Conservation (phyloP, 257 asterid genomes). For the Paulownia fortunei region DNA sequence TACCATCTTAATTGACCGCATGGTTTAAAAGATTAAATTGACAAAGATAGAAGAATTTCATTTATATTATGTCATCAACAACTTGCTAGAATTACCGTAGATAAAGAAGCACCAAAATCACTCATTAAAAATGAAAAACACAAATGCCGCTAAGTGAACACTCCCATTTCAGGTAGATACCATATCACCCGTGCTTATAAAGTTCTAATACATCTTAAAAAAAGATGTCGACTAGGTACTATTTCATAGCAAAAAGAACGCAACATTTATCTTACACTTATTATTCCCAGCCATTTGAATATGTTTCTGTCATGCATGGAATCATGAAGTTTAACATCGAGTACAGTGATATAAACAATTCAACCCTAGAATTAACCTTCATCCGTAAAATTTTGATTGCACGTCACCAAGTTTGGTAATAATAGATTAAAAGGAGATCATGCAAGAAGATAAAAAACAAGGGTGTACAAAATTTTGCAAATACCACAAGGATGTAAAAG, state of each 20-base stretch:
- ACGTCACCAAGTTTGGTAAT: background rate
- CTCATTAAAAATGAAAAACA: background rate
- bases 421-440: background rate
- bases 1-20: background rate
- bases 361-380: conserved; percentile 1
- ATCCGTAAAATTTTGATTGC: background rate
- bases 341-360: background rate
- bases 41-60: background rate
- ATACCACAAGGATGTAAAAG: conserved; percentile 11
- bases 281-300: background rate
- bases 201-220: background rate
- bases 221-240: background rate
- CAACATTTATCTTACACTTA: background rate
- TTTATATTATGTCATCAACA: background rate
- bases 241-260: conserved; percentile 1
- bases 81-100: background rate
- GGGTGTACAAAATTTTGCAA: conserved; percentile 15
- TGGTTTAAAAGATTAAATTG: background rate
- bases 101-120: background rate
- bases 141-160: background rate
- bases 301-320: background rate
- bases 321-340: background rate
- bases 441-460: background rate
- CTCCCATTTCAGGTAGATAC: conserved; percentile 5
- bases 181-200: background rate